Evolutionary conservation across 176 grass and related monocot species (phyloP), one percentile per base, ranked within the genome.

Genomic region (Rhynchospora pubera): DNA sequence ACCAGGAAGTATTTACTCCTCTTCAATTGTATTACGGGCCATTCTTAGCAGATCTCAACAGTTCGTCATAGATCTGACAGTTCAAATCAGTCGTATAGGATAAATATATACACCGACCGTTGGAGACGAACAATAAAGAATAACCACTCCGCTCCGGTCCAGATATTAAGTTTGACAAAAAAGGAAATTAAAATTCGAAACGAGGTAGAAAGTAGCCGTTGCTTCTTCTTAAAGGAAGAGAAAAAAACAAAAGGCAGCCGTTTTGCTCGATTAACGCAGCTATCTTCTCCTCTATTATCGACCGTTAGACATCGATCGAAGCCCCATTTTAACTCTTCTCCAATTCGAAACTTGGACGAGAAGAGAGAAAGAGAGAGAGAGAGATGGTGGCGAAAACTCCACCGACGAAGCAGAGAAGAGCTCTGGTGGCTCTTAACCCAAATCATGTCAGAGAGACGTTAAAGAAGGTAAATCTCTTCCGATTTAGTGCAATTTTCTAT

Each of bases 361-460:
- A 51, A 71, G 87, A 91, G 87, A 28, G 94, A 4, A 11, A 8
- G n/a, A 32, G 73, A 43, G 22, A 70, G 48, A 72, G 14, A 6
- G 71, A 63, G 78, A 98, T 98, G 95, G 95, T 98, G 85, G 95
- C 95, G 8, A 90, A 90, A 83, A 93, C 92, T 84, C 95, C 92
- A 47, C 85, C 87, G 43, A 88, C 85, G 52, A 93, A 89, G 86
- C 50, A 74, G 23, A 84, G 83, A 53, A 87, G 87, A 68, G 79
- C 85, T 62, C 84, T 85, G 73, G 81, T 87, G 9, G 85, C 86
- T 22, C 88, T 90, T 78, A 90, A 94, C 77, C 88, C 94, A 22
- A 80, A 86, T 12, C 88, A 90, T 78, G 88, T 94, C 69, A 66
- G 86, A 64, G 91, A 97, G 70, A 94, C 95, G 14, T 77, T 98